Percentiles rank a stretch among this genome's conserved stretches.
These are phyloP conservation scores for Quercus bicolor DNA, from an alignment of 306 rosid species.

Conservation along the genomic window DNA sequence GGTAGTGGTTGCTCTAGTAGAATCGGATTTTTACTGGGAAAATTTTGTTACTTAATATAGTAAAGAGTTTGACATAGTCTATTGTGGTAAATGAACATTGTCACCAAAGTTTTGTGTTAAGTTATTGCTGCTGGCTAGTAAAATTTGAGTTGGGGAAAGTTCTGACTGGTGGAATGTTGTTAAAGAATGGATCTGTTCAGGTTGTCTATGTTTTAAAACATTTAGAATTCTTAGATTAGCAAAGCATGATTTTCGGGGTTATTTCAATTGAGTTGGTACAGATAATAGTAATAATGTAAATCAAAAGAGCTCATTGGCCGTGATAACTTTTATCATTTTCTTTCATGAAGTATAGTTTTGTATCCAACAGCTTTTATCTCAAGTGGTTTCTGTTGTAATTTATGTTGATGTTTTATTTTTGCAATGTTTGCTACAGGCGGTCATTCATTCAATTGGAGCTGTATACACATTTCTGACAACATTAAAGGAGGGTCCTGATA, in stretches of 20 bases:
- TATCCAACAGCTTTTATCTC: background rate
- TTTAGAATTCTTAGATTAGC: background rate
- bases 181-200: background rate
- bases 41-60: background rate
- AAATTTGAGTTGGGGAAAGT: background rate
- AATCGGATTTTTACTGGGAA: background rate
- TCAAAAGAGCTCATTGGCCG: too few species aligned
- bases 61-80: background rate
- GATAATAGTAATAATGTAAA: background rate
- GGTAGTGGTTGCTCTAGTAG: background rate
- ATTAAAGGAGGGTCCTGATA: slow-evolving; percentile 35
- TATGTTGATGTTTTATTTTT: background rate
- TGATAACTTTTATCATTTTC: background rate
- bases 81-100: background rate
- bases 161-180: background rate
- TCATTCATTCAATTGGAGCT: slow-evolving; percentile 47
- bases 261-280: background rate
- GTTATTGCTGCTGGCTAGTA: background rate
- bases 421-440: slow-evolving; percentile 46
- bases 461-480: slow-evolving; percentile 34
- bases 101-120: background rate
- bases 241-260: background rate
- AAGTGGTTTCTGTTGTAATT: background rate
- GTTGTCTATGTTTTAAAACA: background rate
- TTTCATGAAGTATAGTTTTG: background rate